phyloP scores from a whole-genome alignment of 768 basidiomycete species.

The Rhodotorula toruloides region DNA sequence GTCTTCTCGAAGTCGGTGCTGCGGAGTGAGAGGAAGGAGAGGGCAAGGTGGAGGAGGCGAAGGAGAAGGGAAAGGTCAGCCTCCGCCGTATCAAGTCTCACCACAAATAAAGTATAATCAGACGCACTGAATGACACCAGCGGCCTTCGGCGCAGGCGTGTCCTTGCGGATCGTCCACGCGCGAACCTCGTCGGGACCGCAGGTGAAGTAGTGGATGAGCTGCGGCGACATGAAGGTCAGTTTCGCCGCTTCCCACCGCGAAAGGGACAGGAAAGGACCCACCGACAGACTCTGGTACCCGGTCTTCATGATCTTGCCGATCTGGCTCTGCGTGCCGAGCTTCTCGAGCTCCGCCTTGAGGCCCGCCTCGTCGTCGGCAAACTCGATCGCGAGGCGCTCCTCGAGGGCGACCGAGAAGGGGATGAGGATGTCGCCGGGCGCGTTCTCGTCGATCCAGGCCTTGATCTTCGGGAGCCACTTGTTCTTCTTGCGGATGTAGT shows the following conservation, averaged over 20 bases:
- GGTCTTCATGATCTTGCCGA: constrained; percentile 91
- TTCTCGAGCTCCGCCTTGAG: constrained; percentile 67
- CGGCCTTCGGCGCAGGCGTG: constrained; percentile 92
- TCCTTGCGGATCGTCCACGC: constrained; percentile 96
- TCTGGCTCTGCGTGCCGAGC: constrained; percentile 58
- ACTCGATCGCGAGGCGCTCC: constrained; percentile 67
- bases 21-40: background rate
- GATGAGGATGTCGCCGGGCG: constrained; percentile 90
- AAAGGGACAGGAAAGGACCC: constrained; percentile 41
- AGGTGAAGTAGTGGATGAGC: constrained; percentile 95
- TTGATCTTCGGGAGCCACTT: constrained; percentile 99
- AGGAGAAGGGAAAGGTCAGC: constrained; percentile 12
- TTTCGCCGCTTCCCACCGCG: background rate
- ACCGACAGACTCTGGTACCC: constrained; percentile 84
- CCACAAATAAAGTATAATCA: too few species aligned
- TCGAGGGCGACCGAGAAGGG: constrained; percentile 96
- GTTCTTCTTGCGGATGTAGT: constrained; percentile 96
- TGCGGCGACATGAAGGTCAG: constrained; percentile 44
- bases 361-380: constrained; percentile 55
- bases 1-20: constrained; percentile 97
- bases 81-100: too few species aligned
- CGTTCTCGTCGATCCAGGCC: constrained; percentile 93
- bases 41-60: background rate
- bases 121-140: constrained; percentile 86
- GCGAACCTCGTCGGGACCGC: constrained; percentile 91